phyloP scores from a whole-genome alignment of 192 early-diverging fungal genomes.

The Coemansia sp. region DNA sequence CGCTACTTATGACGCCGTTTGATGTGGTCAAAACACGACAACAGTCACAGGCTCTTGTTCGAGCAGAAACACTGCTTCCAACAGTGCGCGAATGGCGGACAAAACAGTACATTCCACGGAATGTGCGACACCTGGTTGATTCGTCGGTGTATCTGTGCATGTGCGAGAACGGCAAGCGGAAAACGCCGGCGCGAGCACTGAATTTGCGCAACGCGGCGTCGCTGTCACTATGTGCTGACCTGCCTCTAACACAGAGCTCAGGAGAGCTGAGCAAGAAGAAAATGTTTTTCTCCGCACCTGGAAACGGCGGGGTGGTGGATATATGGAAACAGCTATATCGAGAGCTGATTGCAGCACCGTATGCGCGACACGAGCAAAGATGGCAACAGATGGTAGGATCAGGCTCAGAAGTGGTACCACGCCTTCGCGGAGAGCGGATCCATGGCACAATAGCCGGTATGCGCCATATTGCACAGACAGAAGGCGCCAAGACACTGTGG shows the following conservation, averaged over 20 bases:
- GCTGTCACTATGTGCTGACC: slow-evolving; percentile 25
- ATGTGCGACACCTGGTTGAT: slow-evolving; percentile 26
- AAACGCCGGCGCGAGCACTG: not conserved
- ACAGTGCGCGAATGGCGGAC: slow-evolving; percentile 31
- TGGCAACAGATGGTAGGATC: slow-evolving; percentile 20
- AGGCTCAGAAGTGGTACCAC: slow-evolving; percentile 2
- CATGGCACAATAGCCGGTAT: slow-evolving; percentile 66
- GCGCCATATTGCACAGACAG: slow-evolving; percentile 72
- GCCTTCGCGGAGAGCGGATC: slow-evolving; percentile 15
- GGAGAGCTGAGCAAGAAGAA: slow-evolving; percentile 10
- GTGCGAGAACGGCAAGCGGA: slow-evolving; percentile 4
- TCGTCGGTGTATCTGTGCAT: slow-evolving; percentile 13
- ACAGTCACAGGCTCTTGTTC: slow-evolving; percentile 36
- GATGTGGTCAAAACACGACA: slow-evolving; percentile 37
- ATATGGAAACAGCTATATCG: slow-evolving; percentile 26
- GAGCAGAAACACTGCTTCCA: slow-evolving; percentile 29
- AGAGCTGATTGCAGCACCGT: slow-evolving; percentile 27
- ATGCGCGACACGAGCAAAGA: slow-evolving; percentile 15
- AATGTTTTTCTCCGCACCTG: slow-evolving; percentile 15
- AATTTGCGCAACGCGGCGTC: slow-evolving; percentile 22
- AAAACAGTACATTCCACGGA: slow-evolving; percentile 22
- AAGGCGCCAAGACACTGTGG: slow-evolving; percentile 83
- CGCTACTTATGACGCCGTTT: slow-evolving; percentile 58
- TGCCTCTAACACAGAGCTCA: not conserved
- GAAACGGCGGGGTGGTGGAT: not conserved